Conservation (phyloP, 495 filamentous ascomycete species). For the Bacidia gigantensis region DNA sequence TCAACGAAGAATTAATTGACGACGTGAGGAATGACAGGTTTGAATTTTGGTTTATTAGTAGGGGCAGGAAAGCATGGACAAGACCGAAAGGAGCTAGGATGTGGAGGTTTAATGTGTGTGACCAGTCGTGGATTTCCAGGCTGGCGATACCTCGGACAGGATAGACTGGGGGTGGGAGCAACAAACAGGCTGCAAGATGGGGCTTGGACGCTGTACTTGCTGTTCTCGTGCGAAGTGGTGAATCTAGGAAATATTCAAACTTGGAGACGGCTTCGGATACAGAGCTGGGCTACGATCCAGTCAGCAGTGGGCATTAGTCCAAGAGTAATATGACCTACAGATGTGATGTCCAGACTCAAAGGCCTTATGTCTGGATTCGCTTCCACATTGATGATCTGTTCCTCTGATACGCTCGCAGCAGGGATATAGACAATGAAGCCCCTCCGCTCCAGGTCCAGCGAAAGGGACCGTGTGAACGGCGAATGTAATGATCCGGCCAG, state of each 20-base stretch:
- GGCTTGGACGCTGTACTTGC: conserved; percentile 61
- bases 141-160: conserved; percentile 68
- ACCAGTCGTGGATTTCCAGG: conserved; percentile 66
- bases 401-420: conserved; percentile 66
- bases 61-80: conserved; percentile 72
- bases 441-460: conserved; percentile 72
- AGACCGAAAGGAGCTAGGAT: conserved; percentile 85
- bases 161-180: conserved; percentile 49
- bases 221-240: conserved; percentile 56
- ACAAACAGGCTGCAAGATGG: conserved; percentile 58
- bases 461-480: conserved; percentile 65
- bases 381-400: conserved; percentile 60
- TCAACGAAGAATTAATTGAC: conserved; percentile 68
- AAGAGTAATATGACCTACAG: conserved; percentile 32
- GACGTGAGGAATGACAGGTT: conserved; percentile 73
- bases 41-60: conserved; percentile 42
- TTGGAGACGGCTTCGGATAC: conserved; percentile 32
- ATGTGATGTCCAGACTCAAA: conserved; percentile 67
- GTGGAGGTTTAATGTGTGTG: conserved; percentile 79
- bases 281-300: conserved; percentile 35
- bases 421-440: conserved; percentile 91
- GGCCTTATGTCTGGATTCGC: conserved; percentile 67
- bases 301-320: conserved; percentile 9
- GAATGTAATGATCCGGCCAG: conserved; percentile 71
- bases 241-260: conserved; percentile 53